Base-by-base conservation (phyloP, 805 yeast species). In the Spathaspora arborariae region DNA sequence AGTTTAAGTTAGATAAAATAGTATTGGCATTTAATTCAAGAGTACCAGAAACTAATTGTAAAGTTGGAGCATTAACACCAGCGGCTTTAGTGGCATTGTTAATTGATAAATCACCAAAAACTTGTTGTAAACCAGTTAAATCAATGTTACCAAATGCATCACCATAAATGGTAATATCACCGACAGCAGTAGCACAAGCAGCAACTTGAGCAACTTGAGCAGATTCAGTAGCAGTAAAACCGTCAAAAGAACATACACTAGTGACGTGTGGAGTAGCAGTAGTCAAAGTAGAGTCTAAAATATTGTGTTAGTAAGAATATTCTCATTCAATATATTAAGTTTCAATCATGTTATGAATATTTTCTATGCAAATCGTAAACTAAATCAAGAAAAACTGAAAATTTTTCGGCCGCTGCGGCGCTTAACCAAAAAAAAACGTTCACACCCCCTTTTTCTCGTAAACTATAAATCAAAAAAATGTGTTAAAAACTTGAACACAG, bases 121-220 rank as follows among this genome's bases (percentile, higher is more conserved):
- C 72, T 61, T 79, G 82, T 72, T 84, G 50, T 56, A 91, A 85
- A 54, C 86, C 88, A 62, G 85, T 84, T 59, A 94, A 74, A 49
- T 83, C 76, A 56, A 84, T 84, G 49, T 79, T 56, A 54, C 81
- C 83, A 51, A 84, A 67, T 16, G 52, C 56, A 53, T 70, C 75
- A 72, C 91, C 91, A 48, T 77, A 62, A 62, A 92, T 77, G 70
- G 74, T 67, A 58, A 94, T 72, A 65, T 84, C 84, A 78, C 97
- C 98, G 53, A 79, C 78, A 56, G 94, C 76, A 52, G 89, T 85
- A 34, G 79, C 67, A 81, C 99, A 94, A 41, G 82, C 75, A 42
- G 88, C 68, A 45, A 85, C 79, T 21, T 66, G 60, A 59, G 89
- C 96, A 63, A 92, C 81, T 56, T 89, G 91, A 26, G 86, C 58